Conservation (phyloP, 1,284 basidiomycete species). For the Polyporus tsugae region DNA sequence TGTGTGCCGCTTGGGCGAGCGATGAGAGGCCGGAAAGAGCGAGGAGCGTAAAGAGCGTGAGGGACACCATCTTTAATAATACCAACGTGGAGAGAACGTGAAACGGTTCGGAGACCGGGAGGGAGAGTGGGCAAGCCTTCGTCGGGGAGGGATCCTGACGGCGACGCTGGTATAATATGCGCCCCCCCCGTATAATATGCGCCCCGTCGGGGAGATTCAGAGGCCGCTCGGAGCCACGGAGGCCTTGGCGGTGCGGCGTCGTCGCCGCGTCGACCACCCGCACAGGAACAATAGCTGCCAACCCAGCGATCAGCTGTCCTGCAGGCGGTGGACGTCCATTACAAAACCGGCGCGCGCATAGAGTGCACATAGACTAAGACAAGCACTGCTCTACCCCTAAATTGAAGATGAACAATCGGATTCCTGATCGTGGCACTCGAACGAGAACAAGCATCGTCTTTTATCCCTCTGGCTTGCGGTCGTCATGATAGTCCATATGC, state of each 20-base stretch:
- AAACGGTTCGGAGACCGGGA: constrained; percentile 1
- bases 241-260: not conserved
- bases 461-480: not conserved
- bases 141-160: not conserved
- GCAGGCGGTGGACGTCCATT: not conserved
- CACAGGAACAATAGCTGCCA: constrained; percentile 3
- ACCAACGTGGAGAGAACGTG: constrained; percentile 6
- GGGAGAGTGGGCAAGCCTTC: constrained; percentile 7
- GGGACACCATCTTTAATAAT: constrained; percentile 3
- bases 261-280: not conserved
- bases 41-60: constrained; percentile 15
- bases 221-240: not conserved
- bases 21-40: constrained; percentile 9
- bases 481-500: not conserved
- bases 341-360: too few relatives aligned
- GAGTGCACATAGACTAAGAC: not conserved
- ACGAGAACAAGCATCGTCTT: not conserved
- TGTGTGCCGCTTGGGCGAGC: constrained; percentile 5
- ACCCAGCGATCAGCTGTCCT: constrained; percentile 1
- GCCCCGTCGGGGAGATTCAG: not conserved
- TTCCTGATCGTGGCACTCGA: not conserved
- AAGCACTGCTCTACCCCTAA: not conserved
- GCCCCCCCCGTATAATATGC: not conserved
- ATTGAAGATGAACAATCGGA: not conserved
- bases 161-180: not conserved